Conservation (phyloP, 2,329 filamentous ascomycete species). For the Cercospora berteroae region DNA sequence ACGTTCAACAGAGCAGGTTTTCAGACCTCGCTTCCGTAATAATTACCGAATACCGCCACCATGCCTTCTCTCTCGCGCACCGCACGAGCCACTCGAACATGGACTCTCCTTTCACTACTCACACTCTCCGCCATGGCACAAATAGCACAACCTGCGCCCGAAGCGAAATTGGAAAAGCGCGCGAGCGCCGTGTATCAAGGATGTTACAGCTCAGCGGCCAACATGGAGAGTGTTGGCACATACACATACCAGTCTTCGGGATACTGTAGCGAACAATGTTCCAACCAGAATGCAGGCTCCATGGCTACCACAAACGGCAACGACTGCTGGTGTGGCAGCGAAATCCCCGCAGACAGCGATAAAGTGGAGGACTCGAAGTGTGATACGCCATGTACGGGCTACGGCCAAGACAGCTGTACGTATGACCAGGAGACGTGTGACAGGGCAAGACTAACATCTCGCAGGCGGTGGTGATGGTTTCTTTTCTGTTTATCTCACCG, state of each 20-base stretch:
- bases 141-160: conserved; percentile 55
- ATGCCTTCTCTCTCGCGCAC: conserved; percentile 17
- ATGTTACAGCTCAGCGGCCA: conserved; percentile 53
- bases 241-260: conserved; percentile 56
- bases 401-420: conserved; percentile 16
- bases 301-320: conserved; percentile 64
- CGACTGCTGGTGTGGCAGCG: conserved; percentile 71
- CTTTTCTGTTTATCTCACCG: conserved; percentile 54
- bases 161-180: conserved; percentile 61
- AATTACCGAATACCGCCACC: conserved; percentile 35
- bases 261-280: conserved; percentile 55
- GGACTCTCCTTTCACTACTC: conserved; percentile 21
- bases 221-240: conserved; percentile 48
- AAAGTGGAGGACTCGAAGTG: conserved; percentile 62
- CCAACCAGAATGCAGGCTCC: conserved; percentile 51
- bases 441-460: conserved; percentile 7
- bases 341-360: conserved; percentile 61
- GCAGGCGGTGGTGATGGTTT: conserved; percentile 58
- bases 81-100: conserved; percentile 11
- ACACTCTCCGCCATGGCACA: conserved; percentile 27
- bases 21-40: conserved; percentile 10
- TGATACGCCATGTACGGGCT: conserved; percentile 55
- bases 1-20: conserved; percentile 15
- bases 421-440: background rate
- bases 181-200: conserved; percentile 51